Base-by-base conservation (phyloP, 73 alveolate genomes). In the Paramecium caudatum region DNA sequence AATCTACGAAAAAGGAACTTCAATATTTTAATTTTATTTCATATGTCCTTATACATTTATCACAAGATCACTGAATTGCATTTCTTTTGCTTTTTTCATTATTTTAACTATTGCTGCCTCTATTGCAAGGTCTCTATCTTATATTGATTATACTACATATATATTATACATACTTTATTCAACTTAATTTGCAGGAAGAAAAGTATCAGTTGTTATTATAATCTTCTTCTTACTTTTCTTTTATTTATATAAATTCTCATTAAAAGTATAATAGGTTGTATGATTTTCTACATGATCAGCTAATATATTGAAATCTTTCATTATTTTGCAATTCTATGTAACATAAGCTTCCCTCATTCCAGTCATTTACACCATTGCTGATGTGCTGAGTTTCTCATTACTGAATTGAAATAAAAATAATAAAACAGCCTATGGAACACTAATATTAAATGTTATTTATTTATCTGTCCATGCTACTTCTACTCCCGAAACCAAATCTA, bases 91-190 rank as follows among this genome's bases (percentile, higher is more conserved):
- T 65, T 65, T 65, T 23, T 65, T 65, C 83, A 65, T 65, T 0
- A 65, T 65, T 15, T 65, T 65, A 34, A 65, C 83, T 25, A 65
- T 65, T 32, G 50, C 47, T 32, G 83, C 83, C n/a, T 65, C 83
- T 12, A 65, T 65, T 2, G 83, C 83, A n/a, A 36, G n/a, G 15
- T 65, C 83, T 12, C 34, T 65, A 32, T 65, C 83, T 32, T 65
- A 36, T 9, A 33, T 49, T 16, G 49, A 65, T 12, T 25, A 7
- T 25, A 65, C 83, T 65, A 65, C 16, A 33, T 65, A 3, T 32
- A 12, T 10, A 2, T 3, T 12, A 12, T 10, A 8, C 6, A 0
- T 65, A 65, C 83, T 32, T 65, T 65, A 32, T 65, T 65, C 83
- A 65, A 65, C 83, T 32, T 65, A 65, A 65, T 65, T 65, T 10